Base-by-base conservation (phyloP, 768 basidiomycete species). In the Tricholoma flavovirens region DNA sequence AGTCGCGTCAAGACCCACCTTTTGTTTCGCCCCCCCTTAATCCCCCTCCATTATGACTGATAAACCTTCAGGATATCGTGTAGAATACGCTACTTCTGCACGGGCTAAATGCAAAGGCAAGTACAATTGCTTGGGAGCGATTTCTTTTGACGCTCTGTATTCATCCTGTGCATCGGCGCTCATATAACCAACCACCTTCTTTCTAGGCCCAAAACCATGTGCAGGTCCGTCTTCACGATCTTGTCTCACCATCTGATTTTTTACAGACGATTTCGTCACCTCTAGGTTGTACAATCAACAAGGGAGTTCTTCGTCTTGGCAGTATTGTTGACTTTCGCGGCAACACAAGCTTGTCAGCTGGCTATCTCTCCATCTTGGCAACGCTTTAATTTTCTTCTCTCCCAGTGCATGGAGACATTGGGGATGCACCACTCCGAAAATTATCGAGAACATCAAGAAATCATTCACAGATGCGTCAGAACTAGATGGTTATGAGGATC, bases 341-440 rank as follows among this genome's bases (percentile, higher is more conserved):
- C 56, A 77, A 83, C 62, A 81, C 82, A 8, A 77, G 68, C 62
- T 89, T 88, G 90, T 90, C 60, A 63, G 67, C 62, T 76, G 72
- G 51, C 54, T 35, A 26, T 51, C 48, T 42, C 29, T 43, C 21
- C 15, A 32, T 45, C 21, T 54, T 17, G 8, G 29, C 14, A 2
- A 7, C 30, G n/a, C 45, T 9, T 54, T 52, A 43, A 53, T 40
- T 43, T 22, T 58, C 40, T 57, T 8, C 38, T 45, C 53, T 33
- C 8, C 24, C 54, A 91, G 89, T 65, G 69, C 77, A 32, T 96
- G 90, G 90, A 83, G 91, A 59, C 93, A 96, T 65, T 96, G 92
- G 92, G 93, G 93, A 17, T 95, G 93, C 66, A 78, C 81, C 6
- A 93, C 92, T 0, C 43, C 76, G 17, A 83, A 79, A 64, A 82